Percentiles rank a stretch among this genome's conserved stretches.
phyloP scores from a whole-genome alignment of 2,329 filamentous ascomycete genomes.

The Pestalotiopsis sp. region DNA sequence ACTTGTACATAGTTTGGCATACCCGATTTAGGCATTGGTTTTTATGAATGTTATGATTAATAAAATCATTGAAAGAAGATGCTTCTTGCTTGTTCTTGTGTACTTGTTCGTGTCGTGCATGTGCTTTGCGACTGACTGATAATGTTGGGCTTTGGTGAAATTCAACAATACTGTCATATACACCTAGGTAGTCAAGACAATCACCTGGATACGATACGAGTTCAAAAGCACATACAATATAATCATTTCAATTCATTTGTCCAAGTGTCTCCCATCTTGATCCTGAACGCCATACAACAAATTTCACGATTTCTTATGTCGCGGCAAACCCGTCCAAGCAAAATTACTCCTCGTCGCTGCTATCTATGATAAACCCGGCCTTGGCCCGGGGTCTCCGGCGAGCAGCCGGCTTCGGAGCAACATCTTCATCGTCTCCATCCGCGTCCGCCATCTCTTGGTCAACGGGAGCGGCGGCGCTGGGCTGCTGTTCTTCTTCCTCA shows the following conservation, averaged over 20 bases:
- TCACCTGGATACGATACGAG: too few species aligned
- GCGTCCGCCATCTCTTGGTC: conserved; percentile 29
- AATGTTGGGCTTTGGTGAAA: background rate
- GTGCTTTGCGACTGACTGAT: background rate
- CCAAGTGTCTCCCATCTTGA: background rate
- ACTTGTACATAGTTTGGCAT: background rate
- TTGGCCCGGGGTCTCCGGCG: conserved; percentile 45
- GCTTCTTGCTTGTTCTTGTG: too few species aligned
- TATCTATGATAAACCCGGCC: conserved; percentile 59
- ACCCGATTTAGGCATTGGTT: background rate
- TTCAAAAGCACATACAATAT: background rate
- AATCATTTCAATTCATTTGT: background rate
- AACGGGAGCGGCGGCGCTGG: conserved; percentile 18
- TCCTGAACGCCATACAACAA: background rate
- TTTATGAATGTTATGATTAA: conserved; percentile 6
- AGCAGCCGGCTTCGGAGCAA: conserved; percentile 33
- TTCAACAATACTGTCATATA: background rate
- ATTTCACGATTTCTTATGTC: background rate
- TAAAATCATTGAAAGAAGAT: background rate
- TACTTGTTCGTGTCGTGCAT: background rate
- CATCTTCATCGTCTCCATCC: conserved; percentile 38
- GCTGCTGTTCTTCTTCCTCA: background rate
- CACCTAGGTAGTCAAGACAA: too few species aligned
- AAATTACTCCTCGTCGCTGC: conserved; percentile 55
- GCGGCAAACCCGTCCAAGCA: conserved; percentile 1